Base-by-base conservation (phyloP, 2,329 filamentous ascomycete genomes). In the Malbranchea zuffiana region DNA sequence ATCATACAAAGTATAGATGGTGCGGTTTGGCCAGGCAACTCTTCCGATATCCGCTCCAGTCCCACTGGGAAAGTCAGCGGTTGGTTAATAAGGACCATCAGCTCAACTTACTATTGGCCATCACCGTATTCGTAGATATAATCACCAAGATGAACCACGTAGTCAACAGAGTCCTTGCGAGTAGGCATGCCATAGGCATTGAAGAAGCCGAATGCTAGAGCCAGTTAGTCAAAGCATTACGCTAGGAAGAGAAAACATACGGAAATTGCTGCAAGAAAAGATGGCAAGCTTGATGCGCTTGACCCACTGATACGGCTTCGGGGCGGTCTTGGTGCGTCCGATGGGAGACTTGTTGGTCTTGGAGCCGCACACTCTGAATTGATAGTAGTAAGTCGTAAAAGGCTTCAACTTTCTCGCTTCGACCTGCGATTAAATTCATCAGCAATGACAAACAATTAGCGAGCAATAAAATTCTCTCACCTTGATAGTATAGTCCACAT, bases 401-500 rank as follows among this genome's bases (percentile, higher is more conserved):
- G 79, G 67, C 35, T 71, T 60, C 26, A 84, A 54, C 10, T 70
- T 68, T 32, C 59, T 68, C 1, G 79, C 80, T 55, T 84, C 79
- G 10, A 82, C 71, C 68, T 78, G 35, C 11, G 15, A 10, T 4
- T 33, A 17, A 35, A 20, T 35, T 11, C 19, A 3, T 21, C 4
- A n/a, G 8, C 8, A 29, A 7, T 12, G 23, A 13, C 12, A 34
- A 4, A 24, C n/a, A 13, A 7, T 12, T 3, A 12, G 40, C 36
- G 54, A 12, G 44, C 40, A 16, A 33, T 6, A 28, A 6, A 6
- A 12, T 5, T 18, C 41, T 13, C 27, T 34, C 52, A 75, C 74
- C 66, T 83, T 83, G 42, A 84, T 63, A 0, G 80, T 85, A 52
- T 78, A 86, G 51, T 86, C 81, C 32, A 85, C 73, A 51, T 85